Evolutionary conservation across 2,329 filamentous ascomycete genomes (phyloP).

Genomic region (Alternaria metachromatica): DNA sequence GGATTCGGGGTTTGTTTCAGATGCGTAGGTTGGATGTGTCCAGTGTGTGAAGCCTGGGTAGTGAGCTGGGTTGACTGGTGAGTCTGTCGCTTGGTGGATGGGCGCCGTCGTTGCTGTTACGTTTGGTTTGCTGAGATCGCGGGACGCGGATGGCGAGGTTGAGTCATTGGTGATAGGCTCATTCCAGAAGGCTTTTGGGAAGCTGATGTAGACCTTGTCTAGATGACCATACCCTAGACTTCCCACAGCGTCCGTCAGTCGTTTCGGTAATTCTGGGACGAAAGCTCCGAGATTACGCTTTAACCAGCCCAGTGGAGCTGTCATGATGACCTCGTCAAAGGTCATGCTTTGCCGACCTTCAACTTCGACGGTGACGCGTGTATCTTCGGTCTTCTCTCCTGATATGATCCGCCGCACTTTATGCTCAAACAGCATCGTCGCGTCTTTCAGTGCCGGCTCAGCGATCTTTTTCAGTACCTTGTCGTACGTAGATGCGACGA

Average conservation of each 20-base stretch:
- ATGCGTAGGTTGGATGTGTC: slow-evolving; percentile 72
- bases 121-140: slow-evolving; percentile 39
- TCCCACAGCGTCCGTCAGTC: slow-evolving; percentile 67
- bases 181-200: slow-evolving; percentile 79
- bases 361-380: slow-evolving; percentile 52
- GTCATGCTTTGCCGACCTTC: slow-evolving; percentile 54
- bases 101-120: slow-evolving; percentile 48
- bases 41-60: slow-evolving; percentile 77
- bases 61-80: slow-evolving; percentile 40
- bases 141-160: slow-evolving; percentile 5
- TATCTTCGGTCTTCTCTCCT: slow-evolving; percentile 16
- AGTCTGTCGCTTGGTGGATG: slow-evolving; percentile 39
- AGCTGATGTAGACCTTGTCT: slow-evolving; percentile 70
- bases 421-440: slow-evolving; percentile 60
- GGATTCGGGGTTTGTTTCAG: slow-evolving; percentile 63
- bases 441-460: slow-evolving; percentile 61
- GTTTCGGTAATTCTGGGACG: slow-evolving; percentile 63
- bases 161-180: neutral
- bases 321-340: slow-evolving; percentile 74
- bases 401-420: slow-evolving; percentile 55
- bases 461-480: slow-evolving; percentile 67
- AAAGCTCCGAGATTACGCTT: slow-evolving; percentile 57
- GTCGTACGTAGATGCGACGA: slow-evolving; percentile 67
- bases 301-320: slow-evolving; percentile 68
- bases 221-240: slow-evolving; percentile 73